A percentile compares a stretch with the other conserved stretches of the same genome.
phyloP scores from a whole-genome alignment of 306 rosid genomes.

The Lathyrus oleraceus region DNA sequence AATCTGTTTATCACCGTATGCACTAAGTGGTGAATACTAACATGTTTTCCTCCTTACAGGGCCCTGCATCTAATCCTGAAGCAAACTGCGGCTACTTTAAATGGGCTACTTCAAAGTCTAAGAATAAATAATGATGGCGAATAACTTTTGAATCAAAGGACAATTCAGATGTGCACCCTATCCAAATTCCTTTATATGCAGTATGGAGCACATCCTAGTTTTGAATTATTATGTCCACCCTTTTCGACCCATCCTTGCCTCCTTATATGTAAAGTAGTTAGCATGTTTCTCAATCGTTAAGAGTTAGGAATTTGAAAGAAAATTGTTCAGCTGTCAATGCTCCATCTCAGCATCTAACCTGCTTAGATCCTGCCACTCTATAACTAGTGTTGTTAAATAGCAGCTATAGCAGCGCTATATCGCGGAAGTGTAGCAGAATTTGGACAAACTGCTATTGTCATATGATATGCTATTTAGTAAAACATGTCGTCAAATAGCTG shows the following conservation, averaged over 20 bases:
- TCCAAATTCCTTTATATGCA: conserved; percentile 1
- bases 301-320: background rate
- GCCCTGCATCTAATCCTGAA: conserved; percentile 86
- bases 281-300: background rate
- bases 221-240: conserved; percentile 12
- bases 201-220: conserved; percentile 15
- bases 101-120: conserved; percentile 91
- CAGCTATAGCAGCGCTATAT: too few species aligned
- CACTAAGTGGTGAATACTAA: conserved; percentile 16
- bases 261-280: background rate
- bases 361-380: background rate
- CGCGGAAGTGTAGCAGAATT: too few species aligned
- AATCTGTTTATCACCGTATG: conserved; percentile 7
- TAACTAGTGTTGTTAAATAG: background rate
- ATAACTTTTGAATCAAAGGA: conserved; percentile 19
- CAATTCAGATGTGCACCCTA: background rate
- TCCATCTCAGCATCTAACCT: conserved; percentile 7
- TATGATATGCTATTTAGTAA: too few species aligned
- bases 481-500: too few species aligned
- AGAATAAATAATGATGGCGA: conserved; percentile 39
- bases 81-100: conserved; percentile 88
- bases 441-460: too few species aligned
- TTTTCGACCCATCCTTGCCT: background rate
- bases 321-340: background rate
- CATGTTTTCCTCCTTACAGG: conserved; percentile 50